These are phyloP conservation scores for Volvox africanus DNA, from an alignment of 139 green algal species.

Conservation along the genomic window DNA sequence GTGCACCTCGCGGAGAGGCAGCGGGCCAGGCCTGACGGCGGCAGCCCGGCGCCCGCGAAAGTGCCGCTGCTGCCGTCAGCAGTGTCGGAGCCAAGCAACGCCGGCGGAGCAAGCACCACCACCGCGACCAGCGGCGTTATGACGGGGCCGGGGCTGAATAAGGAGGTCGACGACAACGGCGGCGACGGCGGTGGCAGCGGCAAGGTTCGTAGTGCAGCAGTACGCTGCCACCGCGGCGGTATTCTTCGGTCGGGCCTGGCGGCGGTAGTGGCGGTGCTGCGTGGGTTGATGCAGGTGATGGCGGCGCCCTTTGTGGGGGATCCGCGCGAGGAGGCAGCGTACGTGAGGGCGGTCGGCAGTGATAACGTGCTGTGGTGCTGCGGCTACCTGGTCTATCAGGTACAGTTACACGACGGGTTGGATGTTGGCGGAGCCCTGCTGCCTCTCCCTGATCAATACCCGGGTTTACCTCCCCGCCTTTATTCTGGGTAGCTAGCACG, in stretches of 20 bases:
- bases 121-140: neutral
- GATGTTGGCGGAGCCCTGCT: no score
- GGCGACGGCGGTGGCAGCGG: neutral
- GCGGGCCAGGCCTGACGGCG: neutral
- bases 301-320: neutral
- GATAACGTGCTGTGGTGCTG: neutral
- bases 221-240: neutral
- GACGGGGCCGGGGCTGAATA: no score
- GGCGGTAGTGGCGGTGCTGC: neutral
- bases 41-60: neutral
- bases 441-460: no score
- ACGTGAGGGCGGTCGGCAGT: neutral
- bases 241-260: neutral
- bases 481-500: no score
- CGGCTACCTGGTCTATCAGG: conserved; percentile 29
- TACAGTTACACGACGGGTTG: neutral
- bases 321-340: neutral
- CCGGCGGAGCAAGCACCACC: neutral
- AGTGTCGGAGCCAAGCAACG: neutral
- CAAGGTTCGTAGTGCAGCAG: neutral
- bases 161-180: neutral
- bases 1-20: neutral
- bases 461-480: no score
- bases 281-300: neutral
- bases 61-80: neutral